Conservation (phyloP, 768 basidiomycete genomes). For the Saitozyma sp. region DNA sequence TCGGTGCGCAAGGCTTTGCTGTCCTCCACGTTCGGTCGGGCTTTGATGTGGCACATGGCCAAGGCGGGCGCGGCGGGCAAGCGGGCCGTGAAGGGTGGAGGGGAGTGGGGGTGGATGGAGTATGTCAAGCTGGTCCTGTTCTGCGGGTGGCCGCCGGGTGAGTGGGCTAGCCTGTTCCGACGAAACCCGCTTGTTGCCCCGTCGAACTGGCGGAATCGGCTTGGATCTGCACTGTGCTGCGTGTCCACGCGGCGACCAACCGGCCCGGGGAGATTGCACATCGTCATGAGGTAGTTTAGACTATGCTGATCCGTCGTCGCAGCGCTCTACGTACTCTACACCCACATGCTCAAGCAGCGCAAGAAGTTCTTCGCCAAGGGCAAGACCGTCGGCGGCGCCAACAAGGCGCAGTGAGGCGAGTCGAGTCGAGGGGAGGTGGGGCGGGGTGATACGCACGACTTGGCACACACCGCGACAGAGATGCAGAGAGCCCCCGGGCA, state of each 20-base stretch:
- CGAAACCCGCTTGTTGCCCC: neutral
- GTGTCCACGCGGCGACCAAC: too few relatives aligned
- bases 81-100: constrained; percentile 9
- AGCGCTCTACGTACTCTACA: constrained; percentile 63
- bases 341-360: constrained; percentile 64
- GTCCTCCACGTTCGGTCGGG: constrained; percentile 55
- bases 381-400: constrained; percentile 18
- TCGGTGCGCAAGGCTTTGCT: constrained; percentile 45
- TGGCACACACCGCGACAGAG: too few relatives aligned
- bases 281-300: neutral
- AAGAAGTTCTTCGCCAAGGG: constrained; percentile 59
- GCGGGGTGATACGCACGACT: too few relatives aligned
- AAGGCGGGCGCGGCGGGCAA: constrained; percentile 13
- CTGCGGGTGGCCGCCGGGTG: constrained; percentile 85
- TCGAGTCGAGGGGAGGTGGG: too few relatives aligned
- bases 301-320: neutral
- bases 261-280: too few relatives aligned
- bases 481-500: too few relatives aligned
- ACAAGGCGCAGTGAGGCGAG: constrained; percentile 12
- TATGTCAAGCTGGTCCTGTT: constrained; percentile 65
- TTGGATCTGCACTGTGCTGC: too few relatives aligned
- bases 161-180: constrained; percentile 33
- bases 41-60: constrained; percentile 41
- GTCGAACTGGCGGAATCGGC: too few relatives aligned
- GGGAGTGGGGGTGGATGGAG: constrained; percentile 62